Percentiles rank a stretch among this genome's conserved stretches.
These are phyloP conservation scores for Avena sativa DNA, from an alignment of 176 grass and related monocot species.

Conservation along the genomic window DNA sequence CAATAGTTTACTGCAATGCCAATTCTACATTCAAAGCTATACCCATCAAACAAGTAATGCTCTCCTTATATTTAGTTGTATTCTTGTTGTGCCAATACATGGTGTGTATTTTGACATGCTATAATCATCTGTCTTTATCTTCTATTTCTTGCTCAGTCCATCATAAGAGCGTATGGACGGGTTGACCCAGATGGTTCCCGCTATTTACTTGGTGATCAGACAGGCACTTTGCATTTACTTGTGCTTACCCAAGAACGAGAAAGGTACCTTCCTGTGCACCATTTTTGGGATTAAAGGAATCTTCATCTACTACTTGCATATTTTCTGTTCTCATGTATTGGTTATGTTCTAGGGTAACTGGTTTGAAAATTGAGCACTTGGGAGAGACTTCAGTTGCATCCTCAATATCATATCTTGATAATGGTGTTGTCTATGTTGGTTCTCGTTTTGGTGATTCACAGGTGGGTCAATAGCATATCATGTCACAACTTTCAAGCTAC, in stretches of 20 bases:
- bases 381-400: slow-evolving; percentile 95
- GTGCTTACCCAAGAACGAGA: slow-evolving; percentile 95
- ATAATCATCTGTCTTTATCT: slow-evolving; percentile 30
- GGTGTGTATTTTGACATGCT: neutral
- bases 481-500: neutral
- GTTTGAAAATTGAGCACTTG: slow-evolving; percentile 90
- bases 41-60: slow-evolving; percentile 81
- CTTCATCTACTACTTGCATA: slow-evolving; percentile 4
- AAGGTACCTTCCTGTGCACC: slow-evolving; percentile 57
- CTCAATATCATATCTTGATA: slow-evolving; percentile 96
- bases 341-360: slow-evolving; percentile 73
- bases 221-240: slow-evolving; percentile 90
- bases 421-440: slow-evolving; percentile 95
- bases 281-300: slow-evolving; percentile 15
- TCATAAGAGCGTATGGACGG: slow-evolving; percentile 91
- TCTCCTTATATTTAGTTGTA: neutral
- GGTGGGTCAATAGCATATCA: slow-evolving; percentile 48
- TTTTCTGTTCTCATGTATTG: slow-evolving; percentile 38
- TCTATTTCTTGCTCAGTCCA: slow-evolving; percentile 62
- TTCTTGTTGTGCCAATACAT: slow-evolving; percentile 26
- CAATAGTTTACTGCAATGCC: slow-evolving; percentile 90
- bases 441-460: slow-evolving; percentile 99
- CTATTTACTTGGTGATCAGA: slow-evolving; percentile 92
- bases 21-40: slow-evolving; percentile 87
- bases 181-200: slow-evolving; percentile 96